phyloP scores from a whole-genome alignment of 2,329 filamentous ascomycete species.

The Triangularia verruculosa region DNA sequence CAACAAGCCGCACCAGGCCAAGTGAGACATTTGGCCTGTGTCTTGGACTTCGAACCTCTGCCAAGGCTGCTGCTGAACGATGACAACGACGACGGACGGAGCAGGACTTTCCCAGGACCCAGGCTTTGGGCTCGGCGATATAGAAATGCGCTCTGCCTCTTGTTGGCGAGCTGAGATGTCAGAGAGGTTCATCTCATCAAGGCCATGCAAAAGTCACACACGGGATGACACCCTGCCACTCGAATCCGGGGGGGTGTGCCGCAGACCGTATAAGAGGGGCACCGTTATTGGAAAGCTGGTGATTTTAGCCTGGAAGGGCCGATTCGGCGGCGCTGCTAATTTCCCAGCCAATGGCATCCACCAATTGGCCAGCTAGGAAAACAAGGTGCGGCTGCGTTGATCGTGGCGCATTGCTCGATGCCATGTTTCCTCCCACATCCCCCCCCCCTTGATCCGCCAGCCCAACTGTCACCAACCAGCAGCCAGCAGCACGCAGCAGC shows the following conservation, averaged over 20 bases:
- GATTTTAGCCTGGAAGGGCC: conserved; percentile 45
- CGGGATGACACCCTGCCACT: conserved; percentile 30
- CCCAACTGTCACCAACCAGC: neutral
- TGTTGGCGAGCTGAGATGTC: conserved; percentile 13
- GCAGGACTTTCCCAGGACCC: neutral
- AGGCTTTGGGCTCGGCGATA: neutral
- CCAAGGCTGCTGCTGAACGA: neutral
- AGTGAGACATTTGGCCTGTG: conserved; percentile 24
- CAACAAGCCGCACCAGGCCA: conserved; percentile 11
- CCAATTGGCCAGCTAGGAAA: conserved; percentile 30
- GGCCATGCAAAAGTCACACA: conserved; percentile 29
- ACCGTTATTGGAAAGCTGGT: conserved; percentile 26
- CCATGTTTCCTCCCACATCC: neutral
- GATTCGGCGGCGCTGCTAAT: conserved; percentile 36
- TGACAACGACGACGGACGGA: neutral
- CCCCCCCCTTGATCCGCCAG: neutral
- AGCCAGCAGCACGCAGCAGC: neutral
- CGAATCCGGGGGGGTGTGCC: conserved; percentile 28
- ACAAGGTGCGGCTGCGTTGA: conserved; percentile 34
- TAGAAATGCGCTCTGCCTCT: neutral
- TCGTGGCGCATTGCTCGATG: conserved; percentile 25
- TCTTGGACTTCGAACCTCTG: conserved; percentile 2
- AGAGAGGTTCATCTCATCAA: conserved; percentile 5
- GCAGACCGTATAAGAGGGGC: conserved; percentile 27
- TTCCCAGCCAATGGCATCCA: conserved; percentile 36